Base-by-base conservation (phyloP, 768 basidiomycete species). In the Tephrocybe sp. region DNA sequence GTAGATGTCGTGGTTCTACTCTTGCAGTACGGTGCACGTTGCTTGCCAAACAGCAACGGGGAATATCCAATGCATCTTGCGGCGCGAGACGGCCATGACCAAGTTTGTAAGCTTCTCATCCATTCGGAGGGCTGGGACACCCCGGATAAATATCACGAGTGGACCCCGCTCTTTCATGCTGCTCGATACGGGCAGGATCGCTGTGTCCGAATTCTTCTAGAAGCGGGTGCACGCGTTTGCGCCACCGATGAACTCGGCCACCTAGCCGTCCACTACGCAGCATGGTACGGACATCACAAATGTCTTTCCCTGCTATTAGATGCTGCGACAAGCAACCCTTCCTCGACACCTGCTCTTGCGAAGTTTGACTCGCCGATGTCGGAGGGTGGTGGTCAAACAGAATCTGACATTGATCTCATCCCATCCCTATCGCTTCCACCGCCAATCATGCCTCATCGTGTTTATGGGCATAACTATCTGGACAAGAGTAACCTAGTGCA, bases 141-240 rank as follows among this genome's bases (percentile, higher is more conserved):
- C 7, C 84, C 86, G 1, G 97, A 99, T 76, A 98, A 94, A 68
- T 98, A 95, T 67, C 89, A 95, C 62, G 92, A 97, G 64, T 97
- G 95, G 93, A 98, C 94, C 6, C 97, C 97, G 21, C 76, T 98
- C 37, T 93, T 94, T 62, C 94, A 98, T 66, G 93, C 97, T 2
- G 87, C 94, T 4, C 85, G 91, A 30, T 86, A 92, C 54, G 94
- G 94, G 1, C 87, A 84, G 55, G 68, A 76, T 15, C 73, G 74
- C 6, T 95, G 90, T 61, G 79, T 97, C 34, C 69, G 71, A 31
- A 76, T 89, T n/a, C 77, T 98, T 18, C 74, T 98, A 7, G 78
- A 83, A 40, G 91, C 89, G 5, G 87, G 91, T 5, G 81, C 85
- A 53, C 80, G 86, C 44, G 80, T 89, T n/a, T 77, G 84, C 58